Base-by-base conservation (phyloP, 2,329 filamentous ascomycete species). In the Fusarium armeniacum region DNA sequence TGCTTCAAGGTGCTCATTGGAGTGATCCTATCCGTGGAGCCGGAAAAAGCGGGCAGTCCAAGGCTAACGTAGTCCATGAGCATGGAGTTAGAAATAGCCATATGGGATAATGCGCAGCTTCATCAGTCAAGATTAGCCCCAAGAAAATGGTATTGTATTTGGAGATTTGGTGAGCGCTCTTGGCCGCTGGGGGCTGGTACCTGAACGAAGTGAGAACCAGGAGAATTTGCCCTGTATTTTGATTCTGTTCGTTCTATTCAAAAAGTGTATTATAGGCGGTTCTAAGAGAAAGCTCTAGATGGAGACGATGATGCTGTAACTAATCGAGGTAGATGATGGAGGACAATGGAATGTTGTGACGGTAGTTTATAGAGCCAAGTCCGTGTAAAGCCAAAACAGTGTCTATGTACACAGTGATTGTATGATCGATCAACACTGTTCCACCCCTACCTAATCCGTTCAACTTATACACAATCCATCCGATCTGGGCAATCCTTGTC, bases 331-430 rank as follows among this genome's bases (percentile, higher is more conserved):
- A 40, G 50, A 50, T 40, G 58, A 51, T 41, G 24, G 32, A 57
- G 32, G 41, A 47, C 15, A 22, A 26, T 70, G 69, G 69, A 71
- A 71, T 71, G 69, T 18, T 46, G 51, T 67, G 57, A 44, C 41
- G 49, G 50, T 38, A 57, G 32, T 44, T 13, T 43, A 46, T 52
- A 49, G 55, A 56, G 30, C 53, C 33, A 45, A 41, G 36, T 40
- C 36, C 36, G 12, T 22, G 18, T n/a, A 12, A 40, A 40, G 12
- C 12, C 36, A 40, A 8, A 8, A 22, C 36, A 40, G 36, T 40
- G n/a, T 22, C 36, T n/a, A 15, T 22, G 15, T 13, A 4, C 7
- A 54, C 32, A 49, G 49, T 49, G 13, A 2, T 2, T 6, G 0
- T 0, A 2, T 0, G 1, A 0, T 8, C 4, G 1, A 0, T 8